These are phyloP conservation scores for Colletotrichum tabaci DNA, from an alignment of 2,329 filamentous ascomycete species.

Conservation along the genomic window DNA sequence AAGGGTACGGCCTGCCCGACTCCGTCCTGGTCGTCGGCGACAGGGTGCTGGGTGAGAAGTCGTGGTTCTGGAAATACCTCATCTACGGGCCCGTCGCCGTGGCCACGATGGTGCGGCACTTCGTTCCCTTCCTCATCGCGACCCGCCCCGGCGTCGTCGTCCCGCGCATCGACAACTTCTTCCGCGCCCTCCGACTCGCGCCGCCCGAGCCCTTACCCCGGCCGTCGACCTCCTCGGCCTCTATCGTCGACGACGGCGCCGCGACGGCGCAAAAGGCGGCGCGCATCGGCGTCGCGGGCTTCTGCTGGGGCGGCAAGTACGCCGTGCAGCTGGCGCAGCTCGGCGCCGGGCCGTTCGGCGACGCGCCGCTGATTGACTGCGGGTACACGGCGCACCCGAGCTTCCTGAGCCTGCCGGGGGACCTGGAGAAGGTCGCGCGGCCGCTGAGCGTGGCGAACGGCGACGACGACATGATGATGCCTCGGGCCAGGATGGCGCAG, in stretches of 20 bases:
- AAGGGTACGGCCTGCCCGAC: slow-evolving; percentile 50
- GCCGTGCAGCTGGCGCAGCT: slow-evolving; percentile 57
- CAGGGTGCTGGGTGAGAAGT: slow-evolving; percentile 38
- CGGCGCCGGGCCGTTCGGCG: slow-evolving; percentile 45
- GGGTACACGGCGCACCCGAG: slow-evolving; percentile 69
- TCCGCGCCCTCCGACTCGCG: slow-evolving; percentile 54
- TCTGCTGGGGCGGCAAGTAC: slow-evolving; percentile 76
- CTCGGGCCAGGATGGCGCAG: slow-evolving; percentile 49
- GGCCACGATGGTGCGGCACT: slow-evolving; percentile 22
- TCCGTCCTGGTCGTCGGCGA: slow-evolving; percentile 51
- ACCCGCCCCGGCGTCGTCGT: slow-evolving; percentile 51
- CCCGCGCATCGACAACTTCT: slow-evolving; percentile 55
- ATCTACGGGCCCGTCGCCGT: slow-evolving; percentile 50
- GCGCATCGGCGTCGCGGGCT: slow-evolving; percentile 68
- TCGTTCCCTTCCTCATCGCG: slow-evolving; percentile 52
- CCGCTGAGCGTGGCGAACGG: slow-evolving; percentile 64
- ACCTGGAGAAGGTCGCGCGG: slow-evolving; percentile 60
- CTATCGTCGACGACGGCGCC: slow-evolving; percentile 5
- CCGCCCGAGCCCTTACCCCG: slow-evolving; percentile 27
- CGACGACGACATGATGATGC: slow-evolving; percentile 60
- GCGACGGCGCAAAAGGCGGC: slow-evolving; percentile 32
- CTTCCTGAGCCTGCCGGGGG: slow-evolving; percentile 60
- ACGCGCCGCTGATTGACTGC: slow-evolving; percentile 62
- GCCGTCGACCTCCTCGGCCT: not conserved
- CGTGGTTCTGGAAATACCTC: slow-evolving; percentile 31